Conservation (phyloP, 176 grass and related monocot species). For the Triticum dicoccoides region DNA sequence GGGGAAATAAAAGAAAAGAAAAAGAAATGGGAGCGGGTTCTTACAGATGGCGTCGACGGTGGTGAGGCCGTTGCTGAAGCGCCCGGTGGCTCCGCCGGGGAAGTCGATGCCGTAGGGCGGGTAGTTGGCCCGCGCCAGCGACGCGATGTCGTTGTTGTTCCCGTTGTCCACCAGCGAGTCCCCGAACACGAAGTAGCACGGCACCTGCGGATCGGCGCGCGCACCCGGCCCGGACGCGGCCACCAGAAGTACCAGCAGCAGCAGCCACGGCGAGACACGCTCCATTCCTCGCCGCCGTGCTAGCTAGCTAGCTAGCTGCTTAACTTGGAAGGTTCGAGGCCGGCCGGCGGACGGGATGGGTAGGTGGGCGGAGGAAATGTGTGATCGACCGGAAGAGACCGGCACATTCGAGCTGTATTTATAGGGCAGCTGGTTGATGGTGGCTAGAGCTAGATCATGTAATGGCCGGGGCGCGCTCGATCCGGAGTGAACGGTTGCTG, state of each 20-base stretch:
- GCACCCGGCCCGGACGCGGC: neutral
- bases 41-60: conserved; percentile 78
- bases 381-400: neutral
- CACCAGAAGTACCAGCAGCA: neutral
- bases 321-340: neutral
- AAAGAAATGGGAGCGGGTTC: neutral
- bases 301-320: neutral
- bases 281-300: neutral
- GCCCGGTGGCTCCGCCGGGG: conserved; percentile 50
- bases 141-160: conserved; percentile 88
- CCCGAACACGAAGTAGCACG: conserved; percentile 86
- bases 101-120: conserved; percentile 89
- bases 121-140: conserved; percentile 87
- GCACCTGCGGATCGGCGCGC: conserved; percentile 47
- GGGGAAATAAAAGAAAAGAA: neutral
- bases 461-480: neutral
- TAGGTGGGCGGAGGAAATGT: neutral
- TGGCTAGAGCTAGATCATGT: neutral
- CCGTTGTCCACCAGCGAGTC: conserved; percentile 94
- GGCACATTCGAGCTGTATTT: conserved; percentile 27
- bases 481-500: neutral
- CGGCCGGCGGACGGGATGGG: neutral
- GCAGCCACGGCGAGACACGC: neutral
- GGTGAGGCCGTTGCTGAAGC: conserved; percentile 89
- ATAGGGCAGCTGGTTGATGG: neutral